phyloP scores from a whole-genome alignment of 1,284 basidiomycete genomes.

The Irpex sp. region DNA sequence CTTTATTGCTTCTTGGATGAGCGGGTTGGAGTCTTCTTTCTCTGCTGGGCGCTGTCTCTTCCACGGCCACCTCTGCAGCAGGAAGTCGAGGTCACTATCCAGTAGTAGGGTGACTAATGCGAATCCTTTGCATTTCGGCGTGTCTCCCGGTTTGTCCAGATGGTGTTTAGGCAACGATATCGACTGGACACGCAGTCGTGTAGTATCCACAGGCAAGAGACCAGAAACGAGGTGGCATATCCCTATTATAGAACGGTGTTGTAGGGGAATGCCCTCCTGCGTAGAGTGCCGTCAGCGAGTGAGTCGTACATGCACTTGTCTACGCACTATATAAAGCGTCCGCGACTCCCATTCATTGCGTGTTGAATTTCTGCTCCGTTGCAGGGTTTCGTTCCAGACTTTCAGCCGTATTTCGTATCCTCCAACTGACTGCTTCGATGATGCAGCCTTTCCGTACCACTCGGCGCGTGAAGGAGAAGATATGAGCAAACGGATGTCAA shows the following conservation, averaged over 20 bases:
- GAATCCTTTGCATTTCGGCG: conserved; percentile 66
- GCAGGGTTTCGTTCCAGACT: conserved; percentile 33
- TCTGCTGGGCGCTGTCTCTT: conserved; percentile 17
- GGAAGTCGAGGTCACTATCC: conserved; percentile 33
- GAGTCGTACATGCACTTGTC: neutral
- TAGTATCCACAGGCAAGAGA: conserved; percentile 30
- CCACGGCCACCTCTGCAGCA: conserved; percentile 63
- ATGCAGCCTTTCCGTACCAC: conserved; percentile 32
- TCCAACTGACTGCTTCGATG: conserved; percentile 28
- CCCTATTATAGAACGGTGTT: conserved; percentile 43
- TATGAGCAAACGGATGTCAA: conserved; percentile 64
- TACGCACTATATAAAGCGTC: conserved; percentile 64
- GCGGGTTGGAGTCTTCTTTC: neutral
- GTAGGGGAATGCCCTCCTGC: conserved; percentile 68
- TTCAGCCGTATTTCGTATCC: conserved; percentile 60
- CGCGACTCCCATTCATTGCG: conserved; percentile 54
- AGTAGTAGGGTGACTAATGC: conserved; percentile 57
- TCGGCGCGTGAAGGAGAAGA: conserved; percentile 35
- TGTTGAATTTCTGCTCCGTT: conserved; percentile 29
- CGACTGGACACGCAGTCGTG: conserved; percentile 40
- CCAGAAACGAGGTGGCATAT: conserved; percentile 42
- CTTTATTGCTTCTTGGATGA: conserved; percentile 41
- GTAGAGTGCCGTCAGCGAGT: neutral
- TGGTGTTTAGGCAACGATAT: conserved; percentile 58
- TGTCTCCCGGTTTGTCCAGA: conserved; percentile 48